Evolutionary conservation across 108 stramenopile genomes (phyloP).

Genomic region (Schizochytrium sp.): DNA sequence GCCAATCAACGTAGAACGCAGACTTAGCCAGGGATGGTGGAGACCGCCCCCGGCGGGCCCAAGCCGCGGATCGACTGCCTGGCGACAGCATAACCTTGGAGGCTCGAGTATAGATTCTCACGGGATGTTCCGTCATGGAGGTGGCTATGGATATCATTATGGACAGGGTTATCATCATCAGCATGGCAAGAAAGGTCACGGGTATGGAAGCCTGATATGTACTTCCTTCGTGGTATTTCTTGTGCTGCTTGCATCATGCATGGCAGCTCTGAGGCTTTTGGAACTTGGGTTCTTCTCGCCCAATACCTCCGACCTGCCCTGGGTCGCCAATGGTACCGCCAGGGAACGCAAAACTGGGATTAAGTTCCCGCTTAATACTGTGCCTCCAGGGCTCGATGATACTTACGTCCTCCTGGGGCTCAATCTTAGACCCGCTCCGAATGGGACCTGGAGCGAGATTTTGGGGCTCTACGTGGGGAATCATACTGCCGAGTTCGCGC

Average conservation of each 20-base stretch:
- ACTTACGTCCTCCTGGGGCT: constrained; percentile 17
- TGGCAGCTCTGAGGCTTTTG: not conserved
- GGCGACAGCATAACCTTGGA: not conserved
- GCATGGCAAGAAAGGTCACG: not conserved
- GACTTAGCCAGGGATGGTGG: constrained; percentile 32
- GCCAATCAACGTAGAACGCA: not conserved
- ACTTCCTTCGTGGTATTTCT: constrained; percentile 1
- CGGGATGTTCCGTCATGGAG: not conserved
- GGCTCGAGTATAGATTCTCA: not conserved
- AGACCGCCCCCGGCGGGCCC: not conserved
- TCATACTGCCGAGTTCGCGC: not conserved
- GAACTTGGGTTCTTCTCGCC: constrained; percentile 55
- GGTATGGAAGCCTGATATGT: not conserved
- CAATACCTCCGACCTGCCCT: not conserved
- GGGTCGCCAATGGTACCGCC: constrained; percentile 50
- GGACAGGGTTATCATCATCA: no score
- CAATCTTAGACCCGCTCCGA: not conserved
- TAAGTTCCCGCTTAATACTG: not conserved
- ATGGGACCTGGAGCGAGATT: not conserved
- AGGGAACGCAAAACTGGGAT: constrained; percentile 21
- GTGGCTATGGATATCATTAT: not conserved
- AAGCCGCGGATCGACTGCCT: not conserved
- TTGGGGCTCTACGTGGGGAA: constrained; percentile 19
- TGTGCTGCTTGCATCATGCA: constrained; percentile 1
- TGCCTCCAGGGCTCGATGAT: not conserved